phyloP scores from a whole-genome alignment of 225 moss, liverwort and hornwort genomes.

The Sphagnum contortum region DNA sequence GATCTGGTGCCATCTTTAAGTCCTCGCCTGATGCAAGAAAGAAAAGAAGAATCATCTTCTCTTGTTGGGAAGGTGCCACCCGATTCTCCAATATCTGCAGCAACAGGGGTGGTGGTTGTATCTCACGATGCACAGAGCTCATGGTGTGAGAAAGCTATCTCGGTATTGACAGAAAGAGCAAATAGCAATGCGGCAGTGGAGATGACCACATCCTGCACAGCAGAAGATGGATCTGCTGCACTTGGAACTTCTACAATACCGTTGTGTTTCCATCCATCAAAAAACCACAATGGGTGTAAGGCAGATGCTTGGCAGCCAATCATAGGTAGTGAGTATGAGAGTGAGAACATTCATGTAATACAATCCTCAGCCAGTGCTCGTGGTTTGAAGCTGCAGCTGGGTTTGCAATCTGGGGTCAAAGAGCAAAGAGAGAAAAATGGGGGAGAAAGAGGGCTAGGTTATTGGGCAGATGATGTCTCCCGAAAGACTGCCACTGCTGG shows the following conservation, averaged over 20 bases:
- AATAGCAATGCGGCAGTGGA: constrained; percentile 11
- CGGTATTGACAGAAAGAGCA: constrained; percentile 12
- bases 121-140: constrained; percentile 10
- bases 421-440: no score
- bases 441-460: no score
- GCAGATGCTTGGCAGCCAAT: constrained; percentile 37
- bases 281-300: constrained; percentile 26
- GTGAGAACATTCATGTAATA: constrained; percentile 6
- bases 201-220: constrained; percentile 12
- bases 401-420: not conserved
- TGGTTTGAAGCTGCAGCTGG: constrained; percentile 1
- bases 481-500: no score
- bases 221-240: constrained; percentile 8
- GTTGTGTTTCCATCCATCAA: constrained; percentile 4
- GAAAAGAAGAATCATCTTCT: constrained; percentile 12
- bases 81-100: constrained; percentile 13
- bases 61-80: constrained; percentile 6
- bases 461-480: no score
- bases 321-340: constrained; percentile 21
- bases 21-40: constrained; percentile 19
- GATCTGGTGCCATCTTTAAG: constrained; percentile 18
- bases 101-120: constrained; percentile 1
- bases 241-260: constrained; percentile 26
- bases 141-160: constrained; percentile 1
- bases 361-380: not conserved